Conservation (phyloP, 2,329 filamentous ascomycete genomes). For the Microcera coccophila region DNA sequence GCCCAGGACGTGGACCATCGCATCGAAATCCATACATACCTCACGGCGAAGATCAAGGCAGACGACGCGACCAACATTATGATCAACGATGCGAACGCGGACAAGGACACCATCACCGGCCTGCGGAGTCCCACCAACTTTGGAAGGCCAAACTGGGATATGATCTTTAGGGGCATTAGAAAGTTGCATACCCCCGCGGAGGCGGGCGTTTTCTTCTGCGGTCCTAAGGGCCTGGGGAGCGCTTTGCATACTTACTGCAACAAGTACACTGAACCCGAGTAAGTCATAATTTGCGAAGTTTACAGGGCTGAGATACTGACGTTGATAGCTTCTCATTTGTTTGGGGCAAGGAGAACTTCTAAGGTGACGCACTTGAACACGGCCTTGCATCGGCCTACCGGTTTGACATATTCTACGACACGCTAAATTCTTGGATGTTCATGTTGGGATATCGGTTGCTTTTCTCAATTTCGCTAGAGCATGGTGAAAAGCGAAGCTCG, state of each 20-base stretch:
- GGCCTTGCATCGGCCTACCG: too few relatives aligned
- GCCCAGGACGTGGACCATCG: slow-evolving; percentile 78
- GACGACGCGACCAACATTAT: slow-evolving; percentile 88
- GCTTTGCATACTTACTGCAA: slow-evolving; percentile 79
- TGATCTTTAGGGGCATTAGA: slow-evolving; percentile 79
- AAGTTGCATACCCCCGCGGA: slow-evolving; percentile 72
- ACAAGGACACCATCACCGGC: slow-evolving; percentile 80
- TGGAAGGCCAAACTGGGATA: slow-evolving; percentile 84
- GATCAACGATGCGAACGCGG: slow-evolving; percentile 83
- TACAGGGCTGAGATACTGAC: slow-evolving; percentile 23
- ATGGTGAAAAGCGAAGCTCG: too few relatives aligned
- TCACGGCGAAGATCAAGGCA: slow-evolving; percentile 81
- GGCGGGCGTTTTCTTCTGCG: slow-evolving; percentile 80
- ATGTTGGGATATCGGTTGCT: too few relatives aligned
- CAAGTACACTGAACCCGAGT: slow-evolving; percentile 80
- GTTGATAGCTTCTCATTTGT: slow-evolving; percentile 58
- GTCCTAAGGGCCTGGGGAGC: slow-evolving; percentile 74
- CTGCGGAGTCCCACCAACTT: slow-evolving; percentile 80
- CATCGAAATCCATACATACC: slow-evolving; percentile 86
- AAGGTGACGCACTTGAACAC: too few relatives aligned
- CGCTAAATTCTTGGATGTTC: too few relatives aligned
- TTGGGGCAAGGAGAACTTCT: slow-evolving; percentile 69
- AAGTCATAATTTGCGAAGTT: slow-evolving; percentile 36
- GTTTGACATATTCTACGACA: too few relatives aligned
- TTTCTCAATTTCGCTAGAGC: too few relatives aligned